phyloP scores from a whole-genome alignment of 352 stramenopile species.

The Peronospora farinosa region DNA sequence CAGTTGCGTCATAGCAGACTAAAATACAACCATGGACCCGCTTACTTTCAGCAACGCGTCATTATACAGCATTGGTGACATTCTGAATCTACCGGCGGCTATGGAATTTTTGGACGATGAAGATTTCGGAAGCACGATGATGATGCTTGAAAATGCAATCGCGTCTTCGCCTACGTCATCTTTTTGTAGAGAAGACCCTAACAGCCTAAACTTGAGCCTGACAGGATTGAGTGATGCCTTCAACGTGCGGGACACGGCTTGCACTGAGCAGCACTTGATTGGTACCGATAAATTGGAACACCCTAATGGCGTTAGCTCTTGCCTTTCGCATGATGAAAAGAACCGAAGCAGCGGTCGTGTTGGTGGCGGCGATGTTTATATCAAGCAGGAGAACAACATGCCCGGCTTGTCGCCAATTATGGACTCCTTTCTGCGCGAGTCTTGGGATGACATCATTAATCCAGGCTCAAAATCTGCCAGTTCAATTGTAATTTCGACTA shows the following conservation, averaged over 20 bases:
- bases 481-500: slow-evolving; percentile 16
- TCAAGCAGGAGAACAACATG: slow-evolving; percentile 37
- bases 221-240: slow-evolving; percentile 45
- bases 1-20: slow-evolving; percentile 1
- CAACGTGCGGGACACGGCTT: slow-evolving; percentile 22
- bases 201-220: slow-evolving; percentile 43
- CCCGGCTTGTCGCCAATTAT: slow-evolving; percentile 45
- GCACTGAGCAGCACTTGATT: slow-evolving; percentile 5
- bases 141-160: slow-evolving; percentile 42
- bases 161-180: slow-evolving; percentile 13
- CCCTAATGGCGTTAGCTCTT: slow-evolving; percentile 6
- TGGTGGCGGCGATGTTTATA: slow-evolving; percentile 17
- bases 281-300: slow-evolving; percentile 1
- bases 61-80: slow-evolving; percentile 35
- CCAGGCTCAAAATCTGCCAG: slow-evolving; percentile 19
- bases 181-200: slow-evolving; percentile 29
- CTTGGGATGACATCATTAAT: slow-evolving; percentile 47
- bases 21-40: slow-evolving; percentile 19
- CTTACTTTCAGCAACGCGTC: slow-evolving; percentile 15
- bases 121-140: slow-evolving; percentile 63
- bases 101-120: slow-evolving; percentile 52
- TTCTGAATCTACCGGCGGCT: slow-evolving; percentile 39
- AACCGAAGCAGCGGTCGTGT: slow-evolving; percentile 25
- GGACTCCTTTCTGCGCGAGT: slow-evolving; percentile 54
- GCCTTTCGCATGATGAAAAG: slow-evolving; percentile 38